Evolutionary conservation across 2,329 filamentous ascomycete genomes (phyloP).

Genomic region (Apiospora pterosperma): DNA sequence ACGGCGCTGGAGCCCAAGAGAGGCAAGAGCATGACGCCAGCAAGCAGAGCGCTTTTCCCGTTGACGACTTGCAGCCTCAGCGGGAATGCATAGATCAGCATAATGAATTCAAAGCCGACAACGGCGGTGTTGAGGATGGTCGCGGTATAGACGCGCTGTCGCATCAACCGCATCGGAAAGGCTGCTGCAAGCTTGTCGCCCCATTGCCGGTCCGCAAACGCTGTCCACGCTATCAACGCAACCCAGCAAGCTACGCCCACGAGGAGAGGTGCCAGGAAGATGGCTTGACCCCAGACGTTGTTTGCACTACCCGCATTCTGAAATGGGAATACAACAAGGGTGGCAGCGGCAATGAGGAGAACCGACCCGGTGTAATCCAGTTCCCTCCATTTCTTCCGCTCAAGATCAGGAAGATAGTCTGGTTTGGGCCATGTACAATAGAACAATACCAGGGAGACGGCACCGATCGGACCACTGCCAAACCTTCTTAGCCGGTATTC

Average conservation of each 20-base stretch:
- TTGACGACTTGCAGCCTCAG: slow-evolving; percentile 49
- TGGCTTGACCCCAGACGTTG: slow-evolving; percentile 37
- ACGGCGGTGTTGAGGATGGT: slow-evolving; percentile 43
- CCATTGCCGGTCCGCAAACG: slow-evolving; percentile 26
- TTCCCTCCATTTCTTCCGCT: slow-evolving; percentile 42
- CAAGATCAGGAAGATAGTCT: slow-evolving; percentile 33
- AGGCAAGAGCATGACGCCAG: slow-evolving; percentile 50
- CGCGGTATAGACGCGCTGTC: slow-evolving; percentile 41
- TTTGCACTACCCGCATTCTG: slow-evolving; percentile 42
- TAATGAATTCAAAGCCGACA: slow-evolving; percentile 47
- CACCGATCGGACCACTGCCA: slow-evolving; percentile 48
- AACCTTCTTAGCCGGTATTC: neutral
- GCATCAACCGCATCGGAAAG: slow-evolving; percentile 46
- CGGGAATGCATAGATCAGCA: slow-evolving; percentile 47
- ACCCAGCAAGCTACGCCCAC: slow-evolving; percentile 33
- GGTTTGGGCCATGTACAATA: slow-evolving; percentile 46
- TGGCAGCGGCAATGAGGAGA: slow-evolving; percentile 50
- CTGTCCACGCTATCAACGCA: slow-evolving; percentile 38
- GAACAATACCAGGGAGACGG: slow-evolving; percentile 43
- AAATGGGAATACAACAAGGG: slow-evolving; percentile 56
- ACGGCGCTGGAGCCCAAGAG: slow-evolving; percentile 47
- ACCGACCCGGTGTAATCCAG: slow-evolving; percentile 52
- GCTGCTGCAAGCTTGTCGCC: slow-evolving; percentile 34
- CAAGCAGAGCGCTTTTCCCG: slow-evolving; percentile 39
- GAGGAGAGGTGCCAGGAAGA: slow-evolving; percentile 40